A percentile compares a stretch with the other conserved stretches of the same genome.
Evolutionary conservation across 371 early-diverging fungal species (phyloP).

Genomic region (Mucor racemosus): DNA sequence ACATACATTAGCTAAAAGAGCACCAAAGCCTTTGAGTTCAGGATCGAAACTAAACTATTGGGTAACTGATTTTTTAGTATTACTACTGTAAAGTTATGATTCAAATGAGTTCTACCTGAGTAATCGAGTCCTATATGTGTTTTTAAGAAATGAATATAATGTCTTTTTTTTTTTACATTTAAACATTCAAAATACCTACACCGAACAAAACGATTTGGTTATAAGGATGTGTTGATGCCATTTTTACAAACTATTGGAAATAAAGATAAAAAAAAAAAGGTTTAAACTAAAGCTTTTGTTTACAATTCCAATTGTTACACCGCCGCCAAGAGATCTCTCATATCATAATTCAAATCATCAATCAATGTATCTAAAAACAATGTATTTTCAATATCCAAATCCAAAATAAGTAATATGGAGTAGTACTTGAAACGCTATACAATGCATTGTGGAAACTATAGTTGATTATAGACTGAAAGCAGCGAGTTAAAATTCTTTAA

Average conservation of each 20-base stretch:
- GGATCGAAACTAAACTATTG: conserved; percentile 68
- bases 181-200: conserved; percentile 15
- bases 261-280: background rate
- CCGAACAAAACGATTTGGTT: conserved; percentile 40
- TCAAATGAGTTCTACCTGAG: conserved; percentile 15
- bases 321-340: too few relatives aligned
- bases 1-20: conserved; percentile 63
- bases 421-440: too few relatives aligned
- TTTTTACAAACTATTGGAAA: background rate
- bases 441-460: too few relatives aligned
- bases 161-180: too few relatives aligned
- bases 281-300: background rate
- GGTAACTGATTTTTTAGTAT: background rate
- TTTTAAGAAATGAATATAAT: too few relatives aligned
- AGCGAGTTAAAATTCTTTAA: too few relatives aligned
- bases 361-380: too few relatives aligned
- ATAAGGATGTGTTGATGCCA: conserved; percentile 25
- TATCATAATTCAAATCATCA: too few relatives aligned
- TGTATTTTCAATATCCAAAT: too few relatives aligned
- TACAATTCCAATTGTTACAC: too few relatives aligned
- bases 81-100: background rate
- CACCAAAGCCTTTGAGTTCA: conserved; percentile 67
- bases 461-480: too few relatives aligned
- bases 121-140: conserved; percentile 24
- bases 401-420: too few relatives aligned